Conservation (phyloP, 2,329 filamentous ascomycete species). For the Hawksworthiomyces lignivorus region DNA sequence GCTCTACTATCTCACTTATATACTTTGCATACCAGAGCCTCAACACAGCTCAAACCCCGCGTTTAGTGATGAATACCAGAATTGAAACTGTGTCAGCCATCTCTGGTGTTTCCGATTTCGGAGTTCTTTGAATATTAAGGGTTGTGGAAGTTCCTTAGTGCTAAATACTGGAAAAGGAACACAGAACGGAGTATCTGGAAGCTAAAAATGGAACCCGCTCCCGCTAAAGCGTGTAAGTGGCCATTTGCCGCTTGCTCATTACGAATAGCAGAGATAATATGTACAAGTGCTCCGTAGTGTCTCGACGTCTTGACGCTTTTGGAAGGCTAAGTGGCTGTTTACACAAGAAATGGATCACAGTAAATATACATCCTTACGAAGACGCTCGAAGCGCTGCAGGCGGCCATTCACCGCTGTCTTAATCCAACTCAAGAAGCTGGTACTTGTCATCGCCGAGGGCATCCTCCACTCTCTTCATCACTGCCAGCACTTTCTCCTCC, state of each 20-base stretch:
- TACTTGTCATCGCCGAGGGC: slow-evolving; percentile 56
- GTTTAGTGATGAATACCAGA: slow-evolving; percentile 1
- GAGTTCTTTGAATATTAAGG: too few relatives aligned
- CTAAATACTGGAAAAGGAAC: too few relatives aligned
- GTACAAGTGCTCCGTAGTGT: too few relatives aligned
- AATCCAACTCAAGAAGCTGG: slow-evolving; percentile 41
- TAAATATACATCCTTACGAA: too few relatives aligned
- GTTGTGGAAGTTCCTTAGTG: too few relatives aligned
- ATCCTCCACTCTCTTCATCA: slow-evolving; percentile 72
- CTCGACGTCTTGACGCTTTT: too few relatives aligned
- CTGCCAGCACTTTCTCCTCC: slow-evolving; percentile 78
- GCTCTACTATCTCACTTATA: slow-evolving; percentile 7
- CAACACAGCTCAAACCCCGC: slow-evolving; percentile 1
- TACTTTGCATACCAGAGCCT: neutral
- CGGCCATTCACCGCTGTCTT: slow-evolving; percentile 8
- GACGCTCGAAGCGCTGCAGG: neutral
- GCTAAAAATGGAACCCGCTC: too few relatives aligned
- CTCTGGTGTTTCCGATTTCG: slow-evolving; percentile 14
- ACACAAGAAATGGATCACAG: too few relatives aligned
- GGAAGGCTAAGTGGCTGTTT: too few relatives aligned
- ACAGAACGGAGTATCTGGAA: too few relatives aligned
- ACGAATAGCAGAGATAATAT: neutral
- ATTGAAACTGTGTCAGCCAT: too few relatives aligned
- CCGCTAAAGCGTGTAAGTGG: too few relatives aligned
- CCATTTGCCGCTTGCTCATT: neutral